These are phyloP conservation scores for Solanum peruvianum DNA, from an alignment of 257 asterid species.

Conservation along the genomic window DNA sequence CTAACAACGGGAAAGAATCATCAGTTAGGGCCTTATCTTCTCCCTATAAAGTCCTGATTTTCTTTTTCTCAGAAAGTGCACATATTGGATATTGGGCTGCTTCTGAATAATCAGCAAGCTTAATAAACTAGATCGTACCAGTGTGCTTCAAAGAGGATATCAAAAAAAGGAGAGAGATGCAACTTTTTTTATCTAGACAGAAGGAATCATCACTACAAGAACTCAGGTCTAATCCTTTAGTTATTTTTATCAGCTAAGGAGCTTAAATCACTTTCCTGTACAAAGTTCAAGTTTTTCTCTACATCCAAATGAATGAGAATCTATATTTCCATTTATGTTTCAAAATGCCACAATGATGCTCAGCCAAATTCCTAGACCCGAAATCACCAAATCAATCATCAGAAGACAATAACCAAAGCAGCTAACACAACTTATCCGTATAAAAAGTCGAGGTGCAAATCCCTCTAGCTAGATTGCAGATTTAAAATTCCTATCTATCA, in stretches of 20 bases:
- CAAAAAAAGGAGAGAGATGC: neutral
- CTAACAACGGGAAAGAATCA: neutral
- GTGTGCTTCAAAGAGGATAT: neutral
- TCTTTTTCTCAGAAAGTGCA: neutral
- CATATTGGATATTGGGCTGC: neutral
- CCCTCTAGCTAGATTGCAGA: neutral
- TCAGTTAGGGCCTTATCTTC: neutral
- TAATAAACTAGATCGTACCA: neutral
- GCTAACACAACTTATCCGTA: neutral
- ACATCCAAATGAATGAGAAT: conserved; percentile 40
- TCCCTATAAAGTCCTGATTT: neutral
- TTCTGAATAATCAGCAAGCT: neutral
- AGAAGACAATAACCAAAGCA: neutral
- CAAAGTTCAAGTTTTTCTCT: neutral
- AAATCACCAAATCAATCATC: neutral
- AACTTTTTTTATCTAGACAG: neutral
- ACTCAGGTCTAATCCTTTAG: neutral
- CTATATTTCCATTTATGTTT: conserved; percentile 7
- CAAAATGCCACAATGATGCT: neutral
- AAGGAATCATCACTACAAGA: neutral
- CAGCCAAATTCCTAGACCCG: neutral
- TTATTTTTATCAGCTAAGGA: neutral
- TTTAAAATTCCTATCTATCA: neutral
- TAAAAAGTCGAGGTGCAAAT: neutral
- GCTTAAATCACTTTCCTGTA: neutral